Base-by-base conservation (phyloP, 176 grass and related monocot species). In the Oryza longistaminata region DNA sequence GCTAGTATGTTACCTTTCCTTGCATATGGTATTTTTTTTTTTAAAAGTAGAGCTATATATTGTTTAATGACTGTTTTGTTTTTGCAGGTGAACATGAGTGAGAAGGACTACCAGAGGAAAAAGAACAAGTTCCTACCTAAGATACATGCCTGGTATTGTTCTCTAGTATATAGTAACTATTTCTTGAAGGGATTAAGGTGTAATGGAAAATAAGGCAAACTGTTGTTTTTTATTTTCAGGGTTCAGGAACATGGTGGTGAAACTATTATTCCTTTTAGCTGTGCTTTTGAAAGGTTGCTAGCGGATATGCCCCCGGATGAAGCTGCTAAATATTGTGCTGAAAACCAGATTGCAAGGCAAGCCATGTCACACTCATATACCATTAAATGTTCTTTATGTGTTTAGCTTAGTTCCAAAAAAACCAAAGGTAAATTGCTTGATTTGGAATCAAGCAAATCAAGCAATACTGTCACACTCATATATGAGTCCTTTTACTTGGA, bases 111-210 rank as follows among this genome's bases (percentile, higher is more conserved):
- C 80, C 93, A 95, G 89, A 89, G 96, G 77, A 98, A 93, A 89
- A 98, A 98, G 86, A 98, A 98, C 91, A 98, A 98, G 66, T 98
- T 98, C 68, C 79, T 98, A 15, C 96, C 96, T 2, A 98, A 95
- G 87, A 98, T 98, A 86, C 96, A 98, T 78, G 78, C 96, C 37
- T 98, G 96, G 96, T 98, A 93, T 60, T 11, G 44, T 83, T 83
- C 66, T 89, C 19, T 49, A 50, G 60, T 77, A 58, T 3, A 21
- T 70, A 76, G 34, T 1, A 22, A 62, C 17, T 34, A 17, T 60
- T 77, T 24, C 27, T 21, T 64, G 26, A 29, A 29, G 61, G 40
- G 24, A 24, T 11, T 62, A 62, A 62, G n/a, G 7, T 6, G 7
- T 27, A 27, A 49, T 76, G 65, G 19, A 48, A 46, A 77, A 39